Evolutionary conservation across 202 grass and related monocot genomes (phyloP), one percentile per base, ranked within the genome.

Genomic region (Zoysia matrella): DNA sequence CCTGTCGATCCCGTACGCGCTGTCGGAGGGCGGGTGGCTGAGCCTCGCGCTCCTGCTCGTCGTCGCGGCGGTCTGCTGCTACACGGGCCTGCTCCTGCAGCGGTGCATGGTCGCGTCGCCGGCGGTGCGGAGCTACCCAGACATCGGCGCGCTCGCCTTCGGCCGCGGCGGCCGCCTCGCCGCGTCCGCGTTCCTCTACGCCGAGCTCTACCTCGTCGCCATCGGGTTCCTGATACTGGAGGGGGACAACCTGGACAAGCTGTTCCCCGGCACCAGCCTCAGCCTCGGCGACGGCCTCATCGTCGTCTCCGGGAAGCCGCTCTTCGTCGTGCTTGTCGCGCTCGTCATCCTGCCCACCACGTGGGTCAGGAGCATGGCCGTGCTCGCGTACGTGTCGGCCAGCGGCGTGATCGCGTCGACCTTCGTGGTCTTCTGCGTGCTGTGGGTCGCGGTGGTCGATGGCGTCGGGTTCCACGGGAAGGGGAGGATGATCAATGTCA

Each of bases 161-260:
- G 91, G 94, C 2, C 39, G 18, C 46, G 70, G 5, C 1, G 94
- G 94, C 44, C 89, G 90, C 68, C 8, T 94, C 55, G 75, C 76
- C 62, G 88, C 92, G 47, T 94, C 91, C 0, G 61, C 83, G 14
- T 90, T 86, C 83, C 88, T 94, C 80, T 97, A 94, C 86, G 78
- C 91, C 11, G 94, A 94, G 86, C 94, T 97, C 77, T 97, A 94
- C 87, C 83, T 97, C 62, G 89, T 97, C 13, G 87, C 94, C 47
- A 51, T 89, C 48, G 91, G 94, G 1, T 97, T 97, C 80, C 63
- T 97, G 18, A 97, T 97, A 47, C 84, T 97, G 13, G 91, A 92
- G 16, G 94, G 94, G 10, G 94, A 97, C 69, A 97, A 94, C 85
- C 72, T 97, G 0, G 70, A 97, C 82, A 97, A 97, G 54, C 73